Evolutionary conservation across 495 filamentous ascomycete species (phyloP).

Genomic region (Trichoderma orchidacearum): DNA sequence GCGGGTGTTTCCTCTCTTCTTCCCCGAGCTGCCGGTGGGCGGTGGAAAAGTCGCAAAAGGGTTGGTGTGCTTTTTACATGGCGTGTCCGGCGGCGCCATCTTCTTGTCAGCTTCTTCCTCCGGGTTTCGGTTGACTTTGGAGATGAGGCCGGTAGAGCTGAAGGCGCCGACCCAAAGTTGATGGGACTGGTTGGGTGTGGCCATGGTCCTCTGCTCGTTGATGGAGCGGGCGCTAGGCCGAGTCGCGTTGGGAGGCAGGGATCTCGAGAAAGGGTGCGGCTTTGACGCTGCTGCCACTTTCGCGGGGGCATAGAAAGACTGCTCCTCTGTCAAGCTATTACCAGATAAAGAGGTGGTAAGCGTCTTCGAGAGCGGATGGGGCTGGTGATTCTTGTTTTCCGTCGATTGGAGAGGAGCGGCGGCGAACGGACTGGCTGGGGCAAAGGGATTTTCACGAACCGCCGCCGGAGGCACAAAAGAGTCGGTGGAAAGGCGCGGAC

Average conservation of each 20-base stretch:
- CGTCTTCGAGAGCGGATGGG: conserved; percentile 75
- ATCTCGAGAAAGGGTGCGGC: not conserved
- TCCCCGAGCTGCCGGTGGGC: conserved; percentile 40
- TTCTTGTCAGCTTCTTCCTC: conserved; percentile 43
- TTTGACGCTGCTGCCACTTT: conserved; percentile 43
- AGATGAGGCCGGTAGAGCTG: conserved; percentile 86
- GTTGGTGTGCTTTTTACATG: conserved; percentile 71
- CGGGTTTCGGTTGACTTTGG: conserved; percentile 56
- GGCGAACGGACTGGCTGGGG: conserved; percentile 32
- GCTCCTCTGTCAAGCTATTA: conserved; percentile 63
- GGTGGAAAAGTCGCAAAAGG: conserved; percentile 49
- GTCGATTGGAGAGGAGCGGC: conserved; percentile 39
- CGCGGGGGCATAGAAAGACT: conserved; percentile 33
- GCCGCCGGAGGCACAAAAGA: conserved; percentile 44
- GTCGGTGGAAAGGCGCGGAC: conserved; percentile 67
- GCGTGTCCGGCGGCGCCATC: conserved; percentile 70
- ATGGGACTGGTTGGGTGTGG: conserved; percentile 20
- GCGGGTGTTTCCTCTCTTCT: conserved; percentile 13
- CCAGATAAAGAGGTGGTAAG: conserved; percentile 73
- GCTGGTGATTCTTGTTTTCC: conserved; percentile 44
- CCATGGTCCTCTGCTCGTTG: not conserved
- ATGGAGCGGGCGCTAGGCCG: conserved; percentile 14
- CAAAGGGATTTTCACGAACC: conserved; percentile 51
- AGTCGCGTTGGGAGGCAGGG: conserved; percentile 16
- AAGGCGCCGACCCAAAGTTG: conserved; percentile 47